Conservation (phyloP, 2,329 filamentous ascomycete species). For the Claviceps maximensis region DNA sequence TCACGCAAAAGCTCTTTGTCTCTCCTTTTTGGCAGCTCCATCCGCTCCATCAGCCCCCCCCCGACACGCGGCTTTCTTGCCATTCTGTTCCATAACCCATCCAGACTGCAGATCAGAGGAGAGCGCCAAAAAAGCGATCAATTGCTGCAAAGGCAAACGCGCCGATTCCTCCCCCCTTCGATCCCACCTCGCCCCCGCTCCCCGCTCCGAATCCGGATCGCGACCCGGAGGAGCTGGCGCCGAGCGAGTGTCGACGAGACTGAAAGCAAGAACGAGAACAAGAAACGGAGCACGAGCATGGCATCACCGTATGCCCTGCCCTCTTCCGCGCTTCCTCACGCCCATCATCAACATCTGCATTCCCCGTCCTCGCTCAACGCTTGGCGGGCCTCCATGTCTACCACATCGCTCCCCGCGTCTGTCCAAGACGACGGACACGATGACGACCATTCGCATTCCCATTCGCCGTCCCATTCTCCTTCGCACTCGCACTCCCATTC, state of each 20-base stretch:
- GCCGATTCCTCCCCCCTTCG: neutral
- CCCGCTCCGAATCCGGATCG: neutral
- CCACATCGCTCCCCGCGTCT: slow-evolving; percentile 18
- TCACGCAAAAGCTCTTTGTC: neutral
- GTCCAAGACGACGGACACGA: slow-evolving; percentile 18
- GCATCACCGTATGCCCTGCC: slow-evolving; percentile 41
- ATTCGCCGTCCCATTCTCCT: neutral
- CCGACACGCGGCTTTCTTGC: too few relatives aligned
- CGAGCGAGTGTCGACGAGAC: neutral
- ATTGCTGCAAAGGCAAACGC: neutral
- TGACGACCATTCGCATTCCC: slow-evolving; percentile 15
- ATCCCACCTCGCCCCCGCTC: neutral
- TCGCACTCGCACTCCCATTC: too few relatives aligned
- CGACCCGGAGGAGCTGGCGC: neutral
- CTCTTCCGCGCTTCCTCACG: slow-evolving; percentile 35
- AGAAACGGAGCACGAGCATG: slow-evolving; percentile 26
- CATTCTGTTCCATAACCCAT: too few relatives aligned
- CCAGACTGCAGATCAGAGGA: neutral
- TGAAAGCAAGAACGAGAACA: neutral
- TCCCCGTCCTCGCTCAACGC: slow-evolving; percentile 27
- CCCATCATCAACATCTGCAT: slow-evolving; percentile 30
- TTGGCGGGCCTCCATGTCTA: slow-evolving; percentile 22
- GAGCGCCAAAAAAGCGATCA: neutral
- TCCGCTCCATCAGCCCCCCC: too few relatives aligned
- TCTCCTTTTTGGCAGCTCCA: neutral